Evolutionary conservation across 495 filamentous ascomycete genomes (phyloP), one percentile per base, ranked within the genome.

Genomic region (Hypoxylon intermedium): DNA sequence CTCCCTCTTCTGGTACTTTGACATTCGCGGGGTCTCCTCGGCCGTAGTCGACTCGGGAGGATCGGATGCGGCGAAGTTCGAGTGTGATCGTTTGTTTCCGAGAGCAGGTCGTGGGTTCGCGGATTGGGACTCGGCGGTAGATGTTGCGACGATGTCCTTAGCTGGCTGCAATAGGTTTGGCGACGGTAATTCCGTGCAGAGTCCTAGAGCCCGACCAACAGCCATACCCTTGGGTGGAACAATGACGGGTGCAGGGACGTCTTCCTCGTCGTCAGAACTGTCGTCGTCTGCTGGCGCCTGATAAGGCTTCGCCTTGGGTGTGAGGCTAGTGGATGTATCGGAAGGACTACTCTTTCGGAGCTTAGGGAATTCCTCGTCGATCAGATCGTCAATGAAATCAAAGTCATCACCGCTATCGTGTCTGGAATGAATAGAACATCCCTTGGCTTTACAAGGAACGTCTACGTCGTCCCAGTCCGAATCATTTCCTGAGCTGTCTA

Each of bases 191-290:
- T 34, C 12, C 12, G 31, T n/a, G 31, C 5, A n/a, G 12, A 9
- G 31, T 33, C 16, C 4, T 1, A 47, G 13, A 11, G 11, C 58
- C 11, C 43, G 12, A 12, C 43, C 53, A 11, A 69, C 16, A 4
- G 21, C 16, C 62, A 69, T 67, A 11, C 63, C 53, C 47, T 67
- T 69, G 0, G 67, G 67, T 9, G 67, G 67, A 21, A 55, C 59
- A 13, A 67, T 49, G 13, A 60, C 46, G 0, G 67, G 67, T 1
- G 13, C 54, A 13, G 46, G 45, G 1, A 19, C 30, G 5, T 54
- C 66, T 2, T 49, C 30, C 21, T 60, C 50, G 2, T 47, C 36
- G 9, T 30, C 37, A 6, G 33, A 23, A 30, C 4, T 12, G 9
- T 18, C 11, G 15, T 40, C 16, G 2, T 44, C 3, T 6, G 28